phyloP scores from a whole-genome alignment of 2,329 filamentous ascomycete genomes.

The Fusarium agapanthi region DNA sequence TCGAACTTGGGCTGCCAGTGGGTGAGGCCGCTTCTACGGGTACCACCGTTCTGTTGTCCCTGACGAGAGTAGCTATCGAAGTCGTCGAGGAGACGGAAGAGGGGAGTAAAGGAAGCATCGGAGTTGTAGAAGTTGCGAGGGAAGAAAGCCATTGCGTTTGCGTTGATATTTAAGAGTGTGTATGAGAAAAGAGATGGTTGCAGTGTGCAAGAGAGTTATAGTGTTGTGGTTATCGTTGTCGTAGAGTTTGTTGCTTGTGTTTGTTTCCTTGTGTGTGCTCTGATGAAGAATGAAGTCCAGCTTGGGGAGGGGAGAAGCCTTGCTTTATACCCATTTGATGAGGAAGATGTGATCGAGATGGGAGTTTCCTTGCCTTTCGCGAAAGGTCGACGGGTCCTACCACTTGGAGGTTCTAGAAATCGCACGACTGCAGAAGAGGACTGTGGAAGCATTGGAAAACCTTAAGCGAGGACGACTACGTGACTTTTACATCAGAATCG shows the following conservation, averaged over 20 bases:
- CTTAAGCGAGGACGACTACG: not conserved
- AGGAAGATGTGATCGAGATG: conserved; percentile 1
- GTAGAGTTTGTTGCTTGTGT: conserved; percentile 26
- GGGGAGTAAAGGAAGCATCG: conserved; percentile 63
- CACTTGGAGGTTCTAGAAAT: conserved; percentile 40
- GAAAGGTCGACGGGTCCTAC: conserved; percentile 27
- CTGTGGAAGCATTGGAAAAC: conserved; percentile 16
- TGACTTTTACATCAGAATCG: conserved; percentile 24
- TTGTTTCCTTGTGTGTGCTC: conserved; percentile 41
- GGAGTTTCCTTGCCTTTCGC: conserved; percentile 28
- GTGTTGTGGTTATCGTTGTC: not conserved
- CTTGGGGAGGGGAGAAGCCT: conserved; percentile 12
- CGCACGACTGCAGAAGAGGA: conserved; percentile 12
- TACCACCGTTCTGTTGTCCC: conserved; percentile 28
- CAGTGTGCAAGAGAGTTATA: conserved; percentile 32
- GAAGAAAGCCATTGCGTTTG: conserved; percentile 68
- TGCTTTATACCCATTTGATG: conserved; percentile 45
- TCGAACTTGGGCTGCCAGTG: conserved; percentile 82
- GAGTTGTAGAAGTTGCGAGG: conserved; percentile 60
- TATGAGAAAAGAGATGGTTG: conserved; percentile 36
- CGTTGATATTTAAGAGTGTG: conserved; percentile 27
- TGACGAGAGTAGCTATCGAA: conserved; percentile 65
- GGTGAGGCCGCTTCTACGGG: conserved; percentile 47
- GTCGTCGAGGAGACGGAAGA: conserved; percentile 72
- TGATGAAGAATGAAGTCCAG: conserved; percentile 39